Evolutionary conservation across 2,329 filamentous ascomycete genomes (phyloP), one percentile per base, ranked within the genome.

Genomic region (Emmonsiellopsis sp.): DNA sequence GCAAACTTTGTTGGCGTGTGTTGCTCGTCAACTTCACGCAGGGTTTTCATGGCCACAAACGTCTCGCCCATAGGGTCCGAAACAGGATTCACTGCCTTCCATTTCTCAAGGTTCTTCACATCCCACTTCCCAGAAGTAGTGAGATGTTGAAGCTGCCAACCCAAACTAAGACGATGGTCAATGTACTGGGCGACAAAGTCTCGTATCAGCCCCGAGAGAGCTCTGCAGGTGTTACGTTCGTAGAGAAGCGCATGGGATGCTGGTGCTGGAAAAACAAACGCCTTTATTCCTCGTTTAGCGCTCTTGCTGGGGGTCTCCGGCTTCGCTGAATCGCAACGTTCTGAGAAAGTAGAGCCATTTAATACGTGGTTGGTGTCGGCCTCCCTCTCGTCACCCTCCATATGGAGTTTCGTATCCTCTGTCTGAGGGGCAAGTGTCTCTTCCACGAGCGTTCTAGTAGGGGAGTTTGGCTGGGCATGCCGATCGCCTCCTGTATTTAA

Each of bases 71-170:
- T 93, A 3, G 85, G 83, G 1, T 80, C 78, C 0, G 88, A 94
- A 1, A 95, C 87, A 0, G 90, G 87, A 1, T 75, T 71, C 0
- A 94, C 86, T 15, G 82, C 83, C 67, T 88, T 81, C 92, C 92
- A 97, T 66, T 97, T 97, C 55, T 81, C 83, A 9, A 96, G 77
- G 64, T 97, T 97, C 73, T 97, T 97, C 60, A 97, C 89, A 65
- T 96, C 92, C 92, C 92, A 97, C 72, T 97, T 97, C 2, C 91
- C 91, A 60, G 90, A 87, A 1, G 86, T 89, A 2, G 87, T 89
- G 26, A 97, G 81, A 63, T 93, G 86, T 62, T 92, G 87, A 13
- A 97, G 76, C 70, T 97, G 92, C 91, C 92, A 97, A 43, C 86
- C 88, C 31, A 92, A 81, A 1, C 84, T 87, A 11, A 96, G 79